Base-by-base conservation (phyloP, 2,329 filamentous ascomycete genomes). In the Orbilia quercus region DNA sequence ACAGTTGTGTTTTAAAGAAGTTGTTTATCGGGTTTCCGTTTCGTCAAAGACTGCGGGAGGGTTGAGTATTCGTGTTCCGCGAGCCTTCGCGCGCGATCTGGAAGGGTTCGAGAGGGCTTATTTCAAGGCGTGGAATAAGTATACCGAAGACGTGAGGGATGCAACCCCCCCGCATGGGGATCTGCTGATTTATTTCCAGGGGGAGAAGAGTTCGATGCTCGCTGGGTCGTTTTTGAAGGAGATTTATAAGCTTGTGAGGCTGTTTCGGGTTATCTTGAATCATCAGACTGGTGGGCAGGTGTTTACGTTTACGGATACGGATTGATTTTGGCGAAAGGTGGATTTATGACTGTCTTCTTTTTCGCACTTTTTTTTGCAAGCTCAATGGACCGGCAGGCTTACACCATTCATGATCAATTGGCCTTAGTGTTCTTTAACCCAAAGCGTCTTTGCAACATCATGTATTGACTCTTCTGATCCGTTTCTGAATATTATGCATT, bases 201-300 rank as follows among this genome's bases (percentile, higher is more conserved):
- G 44, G 1, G 54, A 36, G 0, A 72, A 48, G 47, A 16, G 18
- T 4, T 44, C 51, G 22, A 14, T 53, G 11, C 28, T 51, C 3
- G 67, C 44, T 51, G 59, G 58, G 67, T 58, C 48, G 38, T 72
- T 59, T 36, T 47, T 72, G 51, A 44, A 36, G 14, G 58, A 72
- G 7, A 40, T 65, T 6, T 16, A 53, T 6, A 58, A 59, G 23
- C 44, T 72, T 7, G 18, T 59, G 5, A 18, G 53, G 1, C 7
- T 72, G 5, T 51, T 72, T 12, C 42, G 47, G 25, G 45, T 72
- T 7, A 50, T 51, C 31, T 1, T 53, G 36, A 50, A 71, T 18
- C 45, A 14, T 20, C 47, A 57, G 22, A 25, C 18, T 20, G 42
- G 42, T 20, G 6, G n/a, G 36, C 28, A 31, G 28, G 9, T 31